Evolutionary conservation across 2,329 filamentous ascomycete genomes (phyloP), one percentile per base, ranked within the genome.

Genomic region (Epichloe bromicola): DNA sequence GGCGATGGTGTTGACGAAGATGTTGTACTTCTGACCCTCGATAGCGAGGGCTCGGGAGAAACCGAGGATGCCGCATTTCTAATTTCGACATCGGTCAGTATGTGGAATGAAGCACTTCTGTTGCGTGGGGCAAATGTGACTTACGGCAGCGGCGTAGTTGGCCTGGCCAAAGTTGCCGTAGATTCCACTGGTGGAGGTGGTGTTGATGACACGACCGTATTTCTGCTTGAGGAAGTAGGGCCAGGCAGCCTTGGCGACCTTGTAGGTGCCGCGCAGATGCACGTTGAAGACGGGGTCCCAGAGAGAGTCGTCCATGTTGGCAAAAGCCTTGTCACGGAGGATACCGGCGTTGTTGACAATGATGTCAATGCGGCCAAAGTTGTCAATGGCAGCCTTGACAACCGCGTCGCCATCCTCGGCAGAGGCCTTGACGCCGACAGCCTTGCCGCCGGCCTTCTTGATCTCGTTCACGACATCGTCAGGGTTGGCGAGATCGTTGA

Each of bases 111-210:
- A 8, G 30, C 0, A 30, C 30, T 30, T 30, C 30, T 30, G 10
- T 11, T 30, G 30, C 30, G 10, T 30, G 30, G 8, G 30, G 30
- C 1, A 30, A 11, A 11, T 30, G 30, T 30, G 49, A 76, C 82
- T 73, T 78, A 86, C 83, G 52, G 87, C 87, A 53, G 91, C 88
- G 55, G 93, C 80, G 69, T 98, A 98, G 78, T 98, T 98, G 63
- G 91, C 88, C 72, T 98, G 93, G 56, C 93, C 93, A 67, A 98
- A 98, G 79, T 96, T 98, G 60, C 93, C 93, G 67, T 98, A 98
- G 69, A 98, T 95, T 70, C 93, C 93, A 61, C 86, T 94, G 46
- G 93, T 97, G 37, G 88, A 95, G 40, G 93, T 93, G 46, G 93
- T 98, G 78, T 98, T 98, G 64, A 98, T 77, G 55, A 98, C 82